Evolutionary conservation across 2,329 filamentous ascomycete species (phyloP).

Genomic region (Colletotrichum orchidophilum): DNA sequence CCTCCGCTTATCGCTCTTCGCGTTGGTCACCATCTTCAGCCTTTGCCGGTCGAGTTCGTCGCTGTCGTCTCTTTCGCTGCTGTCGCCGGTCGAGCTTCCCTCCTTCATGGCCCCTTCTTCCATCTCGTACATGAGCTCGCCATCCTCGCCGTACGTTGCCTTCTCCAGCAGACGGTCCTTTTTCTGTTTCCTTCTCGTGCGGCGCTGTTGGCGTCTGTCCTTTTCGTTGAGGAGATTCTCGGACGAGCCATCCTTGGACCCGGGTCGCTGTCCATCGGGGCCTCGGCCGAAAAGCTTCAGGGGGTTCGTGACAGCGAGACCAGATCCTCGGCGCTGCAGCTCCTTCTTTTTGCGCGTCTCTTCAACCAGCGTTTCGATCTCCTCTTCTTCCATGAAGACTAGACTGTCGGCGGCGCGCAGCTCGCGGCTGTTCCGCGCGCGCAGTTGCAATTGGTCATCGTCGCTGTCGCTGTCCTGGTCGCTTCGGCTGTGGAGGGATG

Average conservation of each 20-base stretch:
- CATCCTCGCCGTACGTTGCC: conserved; percentile 72
- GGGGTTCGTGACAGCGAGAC: conserved; percentile 60
- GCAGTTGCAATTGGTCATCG: conserved; percentile 74
- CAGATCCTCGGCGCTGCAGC: conserved; percentile 59
- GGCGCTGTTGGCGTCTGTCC: conserved; percentile 58
- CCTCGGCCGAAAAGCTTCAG: conserved; percentile 53
- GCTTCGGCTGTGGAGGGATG: conserved; percentile 72
- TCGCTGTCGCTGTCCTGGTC: conserved; percentile 82
- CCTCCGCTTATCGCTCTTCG: conserved; percentile 59
- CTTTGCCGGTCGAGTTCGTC: conserved; percentile 64
- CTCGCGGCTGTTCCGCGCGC: conserved; percentile 74
- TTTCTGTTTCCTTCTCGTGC: conserved; percentile 61
- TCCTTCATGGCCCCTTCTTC: conserved; percentile 80
- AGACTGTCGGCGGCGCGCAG: conserved; percentile 74
- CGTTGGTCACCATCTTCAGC: conserved; percentile 57
- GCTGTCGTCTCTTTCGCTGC: conserved; percentile 69
- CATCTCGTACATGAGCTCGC: conserved; percentile 88
- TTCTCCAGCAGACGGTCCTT: conserved; percentile 61
- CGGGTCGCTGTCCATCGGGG: conserved; percentile 39
- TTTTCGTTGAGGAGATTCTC: conserved; percentile 62
- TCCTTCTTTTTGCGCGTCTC: conserved; percentile 59
- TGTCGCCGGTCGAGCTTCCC: conserved; percentile 70
- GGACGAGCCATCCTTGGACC: conserved; percentile 53
- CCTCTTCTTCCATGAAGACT: conserved; percentile 80
- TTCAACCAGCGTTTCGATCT: conserved; percentile 69